Evolutionary conservation across 345 rosid species (phyloP).

Genomic region (Trapa bicornis): DNA sequence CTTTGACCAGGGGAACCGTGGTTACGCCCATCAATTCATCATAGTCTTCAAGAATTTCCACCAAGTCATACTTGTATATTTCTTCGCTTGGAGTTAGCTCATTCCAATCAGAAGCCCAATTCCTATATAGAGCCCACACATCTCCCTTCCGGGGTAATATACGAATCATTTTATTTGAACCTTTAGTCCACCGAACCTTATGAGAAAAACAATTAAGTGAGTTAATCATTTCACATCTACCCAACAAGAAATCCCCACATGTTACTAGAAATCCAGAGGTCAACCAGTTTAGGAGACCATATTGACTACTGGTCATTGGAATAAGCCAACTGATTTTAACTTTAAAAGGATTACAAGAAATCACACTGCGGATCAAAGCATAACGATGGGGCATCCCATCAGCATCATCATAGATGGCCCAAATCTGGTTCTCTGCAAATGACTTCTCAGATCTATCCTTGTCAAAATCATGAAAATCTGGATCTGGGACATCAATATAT

Average conservation of each 20-base stretch:
- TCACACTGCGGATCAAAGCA: slow-evolving; percentile 1
- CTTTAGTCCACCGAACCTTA: slow-evolving; percentile 4
- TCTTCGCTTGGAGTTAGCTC: slow-evolving; percentile 2
- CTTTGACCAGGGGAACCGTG: slow-evolving; percentile 3
- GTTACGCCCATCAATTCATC: background rate
- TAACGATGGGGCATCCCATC: slow-evolving; percentile 12
- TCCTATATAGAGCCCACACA: slow-evolving; percentile 8
- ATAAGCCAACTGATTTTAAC: slow-evolving; percentile 9
- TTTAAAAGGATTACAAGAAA: slow-evolving; percentile 7
- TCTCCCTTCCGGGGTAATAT: slow-evolving; percentile 11
- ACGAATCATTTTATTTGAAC: background rate
- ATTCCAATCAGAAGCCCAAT: slow-evolving; percentile 6
- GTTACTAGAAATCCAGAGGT: background rate
- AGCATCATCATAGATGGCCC: slow-evolving; percentile 11
- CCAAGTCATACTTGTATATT: slow-evolving; percentile 8
- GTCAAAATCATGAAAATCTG: slow-evolving; percentile 12
- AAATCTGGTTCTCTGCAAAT: slow-evolving; percentile 6
- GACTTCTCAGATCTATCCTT: slow-evolving; percentile 4
- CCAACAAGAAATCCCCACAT: slow-evolving; percentile 5
- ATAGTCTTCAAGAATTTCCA: slow-evolving; percentile 10
- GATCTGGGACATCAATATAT: slow-evolving; percentile 2
- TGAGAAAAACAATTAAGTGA: slow-evolving; percentile 3
- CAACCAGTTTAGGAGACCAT: background rate
- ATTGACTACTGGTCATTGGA: background rate
- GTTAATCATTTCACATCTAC: background rate